Conservation (phyloP, 2,329 filamentous ascomycete genomes). For the Cladosporium sp. region DNA sequence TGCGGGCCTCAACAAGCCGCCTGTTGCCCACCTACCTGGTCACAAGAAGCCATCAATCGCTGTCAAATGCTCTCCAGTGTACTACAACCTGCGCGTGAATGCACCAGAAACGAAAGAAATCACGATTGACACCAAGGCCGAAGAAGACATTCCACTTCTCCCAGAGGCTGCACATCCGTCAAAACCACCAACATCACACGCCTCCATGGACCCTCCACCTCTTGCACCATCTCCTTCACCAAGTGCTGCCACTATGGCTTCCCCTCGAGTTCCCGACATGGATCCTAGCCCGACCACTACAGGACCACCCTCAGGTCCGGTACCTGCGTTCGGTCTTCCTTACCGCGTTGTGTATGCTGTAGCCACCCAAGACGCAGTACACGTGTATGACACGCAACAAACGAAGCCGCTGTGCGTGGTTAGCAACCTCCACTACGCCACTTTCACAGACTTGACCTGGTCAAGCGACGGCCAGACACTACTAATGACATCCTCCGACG, state of each 20-base stretch:
- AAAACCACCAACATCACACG: slow-evolving; percentile 54
- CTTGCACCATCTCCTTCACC: slow-evolving; percentile 49
- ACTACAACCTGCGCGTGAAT: slow-evolving; percentile 73
- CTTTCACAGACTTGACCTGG: slow-evolving; percentile 95
- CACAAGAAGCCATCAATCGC: slow-evolving; percentile 98
- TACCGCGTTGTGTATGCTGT: slow-evolving; percentile 97
- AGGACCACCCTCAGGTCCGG: slow-evolving; percentile 41
- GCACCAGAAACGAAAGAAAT: slow-evolving; percentile 73
- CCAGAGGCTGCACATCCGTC: slow-evolving; percentile 70
- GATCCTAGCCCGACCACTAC: slow-evolving; percentile 52
- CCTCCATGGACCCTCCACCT: slow-evolving; percentile 80
- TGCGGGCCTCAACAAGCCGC: slow-evolving; percentile 93
- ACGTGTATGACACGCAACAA: slow-evolving; percentile 96
- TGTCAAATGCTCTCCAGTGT: slow-evolving; percentile 86
- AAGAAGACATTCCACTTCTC: slow-evolving; percentile 76
- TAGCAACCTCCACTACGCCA: slow-evolving; percentile 95
- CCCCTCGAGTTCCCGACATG: slow-evolving; percentile 48
- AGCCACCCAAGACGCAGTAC: slow-evolving; percentile 90
- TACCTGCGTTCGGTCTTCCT: slow-evolving; percentile 73
- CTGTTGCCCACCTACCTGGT: slow-evolving; percentile 88
- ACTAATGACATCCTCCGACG: slow-evolving; percentile 93
- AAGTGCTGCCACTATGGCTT: slow-evolving; percentile 51
- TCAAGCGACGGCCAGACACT: slow-evolving; percentile 73
- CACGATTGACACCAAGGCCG: slow-evolving; percentile 86
- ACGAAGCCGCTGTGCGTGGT: slow-evolving; percentile 83